phyloP scores from a whole-genome alignment of 495 filamentous ascomycete genomes.

The Wilcoxina mikolae region DNA sequence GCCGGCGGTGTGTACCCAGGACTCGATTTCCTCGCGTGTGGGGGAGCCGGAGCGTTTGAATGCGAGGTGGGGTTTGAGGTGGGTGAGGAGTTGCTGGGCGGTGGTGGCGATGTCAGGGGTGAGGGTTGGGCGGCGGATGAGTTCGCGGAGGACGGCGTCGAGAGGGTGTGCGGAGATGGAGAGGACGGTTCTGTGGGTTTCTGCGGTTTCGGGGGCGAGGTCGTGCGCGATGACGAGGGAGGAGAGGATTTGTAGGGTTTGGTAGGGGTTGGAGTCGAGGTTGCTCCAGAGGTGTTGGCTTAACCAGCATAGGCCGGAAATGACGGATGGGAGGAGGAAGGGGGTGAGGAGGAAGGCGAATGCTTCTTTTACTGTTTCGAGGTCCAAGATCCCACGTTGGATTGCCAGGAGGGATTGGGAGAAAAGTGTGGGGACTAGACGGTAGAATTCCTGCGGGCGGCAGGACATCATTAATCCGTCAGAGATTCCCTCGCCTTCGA shows the following conservation, averaged over 20 bases:
- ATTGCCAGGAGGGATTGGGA: slow-evolving; percentile 68
- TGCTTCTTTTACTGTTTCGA: slow-evolving; percentile 72
- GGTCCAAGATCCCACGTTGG: slow-evolving; percentile 50
- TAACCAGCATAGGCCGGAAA: slow-evolving; percentile 68
- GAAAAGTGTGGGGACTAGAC: slow-evolving; percentile 79
- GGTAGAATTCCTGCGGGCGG: slow-evolving; percentile 84
- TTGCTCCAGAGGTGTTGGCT: slow-evolving; percentile 65
- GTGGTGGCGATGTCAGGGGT: neutral
- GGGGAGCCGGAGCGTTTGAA: slow-evolving; percentile 46
- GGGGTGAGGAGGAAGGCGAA: slow-evolving; percentile 85
- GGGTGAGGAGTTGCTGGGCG: slow-evolving; percentile 45
- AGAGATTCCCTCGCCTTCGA: slow-evolving; percentile 63
- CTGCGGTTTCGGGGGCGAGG: slow-evolving; percentile 62
- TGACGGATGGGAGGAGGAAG: slow-evolving; percentile 74
- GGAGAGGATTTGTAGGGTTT: slow-evolving; percentile 62
- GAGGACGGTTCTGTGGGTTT: slow-evolving; percentile 69
- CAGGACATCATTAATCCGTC: slow-evolving; percentile 88
- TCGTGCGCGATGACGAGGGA: slow-evolving; percentile 48
- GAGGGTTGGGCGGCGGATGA: slow-evolving; percentile 39
- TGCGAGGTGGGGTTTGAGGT: slow-evolving; percentile 52
- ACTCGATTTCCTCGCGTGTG: slow-evolving; percentile 57
- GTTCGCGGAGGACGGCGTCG: slow-evolving; percentile 56
- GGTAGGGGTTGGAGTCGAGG: slow-evolving; percentile 39
- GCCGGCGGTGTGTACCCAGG: slow-evolving; percentile 48
- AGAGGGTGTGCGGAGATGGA: slow-evolving; percentile 66